These are phyloP conservation scores for Nicotiana paniculata DNA, from an alignment of 257 asterid species.

Conservation along the genomic window DNA sequence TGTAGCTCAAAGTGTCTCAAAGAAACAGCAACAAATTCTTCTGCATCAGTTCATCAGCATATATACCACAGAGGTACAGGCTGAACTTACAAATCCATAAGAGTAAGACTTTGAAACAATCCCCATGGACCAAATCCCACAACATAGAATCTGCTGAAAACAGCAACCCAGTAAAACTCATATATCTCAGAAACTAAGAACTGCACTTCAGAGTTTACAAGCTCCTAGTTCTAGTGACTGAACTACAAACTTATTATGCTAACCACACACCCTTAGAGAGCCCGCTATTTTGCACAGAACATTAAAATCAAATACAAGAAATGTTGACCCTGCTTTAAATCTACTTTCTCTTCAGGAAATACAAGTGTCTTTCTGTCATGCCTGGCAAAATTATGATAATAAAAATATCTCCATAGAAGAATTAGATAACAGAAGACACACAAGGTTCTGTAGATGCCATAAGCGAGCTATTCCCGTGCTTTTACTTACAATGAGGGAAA, in stretches of 20 bases:
- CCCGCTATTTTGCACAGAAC: background rate
- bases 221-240: background rate
- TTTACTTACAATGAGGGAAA: background rate
- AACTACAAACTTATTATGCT: background rate
- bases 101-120: background rate
- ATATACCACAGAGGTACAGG: background rate
- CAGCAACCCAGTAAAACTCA: background rate
- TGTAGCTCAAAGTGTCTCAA: background rate
- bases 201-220: background rate
- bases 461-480: background rate
- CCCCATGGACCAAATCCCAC: background rate
- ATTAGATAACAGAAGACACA: background rate
- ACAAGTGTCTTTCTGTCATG: background rate
- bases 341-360: background rate
- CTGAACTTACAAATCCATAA: background rate
- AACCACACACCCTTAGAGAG: background rate
- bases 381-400: background rate
- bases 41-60: background rate
- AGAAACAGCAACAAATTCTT: background rate
- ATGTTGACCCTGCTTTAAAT: background rate
- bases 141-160: background rate
- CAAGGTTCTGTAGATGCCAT: background rate
- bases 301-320: background rate
- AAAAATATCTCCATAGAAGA: background rate
- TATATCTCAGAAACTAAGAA: background rate